Evolutionary conservation across 2,329 filamentous ascomycete species (phyloP), one percentile per base, ranked within the genome.

Genomic region (Pyrenophora teres): DNA sequence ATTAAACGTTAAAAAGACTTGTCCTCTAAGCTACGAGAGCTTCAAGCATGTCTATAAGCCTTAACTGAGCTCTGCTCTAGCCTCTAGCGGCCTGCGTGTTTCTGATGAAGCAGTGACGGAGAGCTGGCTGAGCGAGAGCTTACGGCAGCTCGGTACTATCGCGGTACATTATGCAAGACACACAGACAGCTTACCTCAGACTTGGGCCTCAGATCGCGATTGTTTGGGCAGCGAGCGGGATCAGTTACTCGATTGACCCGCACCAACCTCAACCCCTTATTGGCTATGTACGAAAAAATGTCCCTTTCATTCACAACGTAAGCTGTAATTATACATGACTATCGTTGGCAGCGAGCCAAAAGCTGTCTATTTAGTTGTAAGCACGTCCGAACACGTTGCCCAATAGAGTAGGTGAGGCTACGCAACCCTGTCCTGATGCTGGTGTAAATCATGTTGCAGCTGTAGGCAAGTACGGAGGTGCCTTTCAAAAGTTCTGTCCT

Each of bases 61-160:
- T n/a, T n/a, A n/a, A n/a, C n/a, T n/a, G n/a, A n/a, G n/a, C n/a
- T n/a, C n/a, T n/a, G n/a, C n/a, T n/a, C n/a, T n/a, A n/a, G n/a
- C n/a, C n/a, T n/a, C n/a, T n/a, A n/a, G n/a, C n/a, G 35, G 35
- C 35, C 25, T 42, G 40, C 12, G 6, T 23, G 40, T 42, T 42
- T 42, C 40, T 21, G 25, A 32, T 33, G 40, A 42, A 32, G 27
- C 40, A 33, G 40, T 32, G 40, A 33, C 25, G 10, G 12, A 42
- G 40, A 32, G 31, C 40, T 23, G 25, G 27, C 40, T 42, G 25
- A 42, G 40, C 25, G 40, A 31, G 25, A 42, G 40, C 40, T 31
- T 42, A 42, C 25, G 40, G 40, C 25, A 42, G 8, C 25, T 42
- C 40, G 40, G 40, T 42, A 15, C 6, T 42, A 42, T 42, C 25